Conservation (phyloP, 768 basidiomycete genomes). For the Lactarius sanguifluus region DNA sequence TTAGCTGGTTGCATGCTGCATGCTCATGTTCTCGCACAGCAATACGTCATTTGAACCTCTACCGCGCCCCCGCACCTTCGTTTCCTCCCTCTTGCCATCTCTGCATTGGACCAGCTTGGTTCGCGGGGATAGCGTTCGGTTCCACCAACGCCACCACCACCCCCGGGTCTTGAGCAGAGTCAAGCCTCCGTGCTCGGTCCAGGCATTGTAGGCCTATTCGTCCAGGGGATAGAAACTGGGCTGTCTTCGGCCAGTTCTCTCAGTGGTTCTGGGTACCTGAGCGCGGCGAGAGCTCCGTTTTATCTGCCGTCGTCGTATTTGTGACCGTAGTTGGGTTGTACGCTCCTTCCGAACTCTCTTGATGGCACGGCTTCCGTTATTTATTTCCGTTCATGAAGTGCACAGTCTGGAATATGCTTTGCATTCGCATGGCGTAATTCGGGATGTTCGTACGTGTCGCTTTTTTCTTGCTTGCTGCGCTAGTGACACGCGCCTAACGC, state of each 20-base stretch:
- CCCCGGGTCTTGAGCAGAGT: not conserved
- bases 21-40: not conserved
- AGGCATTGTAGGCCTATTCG: not conserved
- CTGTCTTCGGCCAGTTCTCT: constrained; percentile 7
- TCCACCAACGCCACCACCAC: not conserved
- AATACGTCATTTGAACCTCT: not conserved
- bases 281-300: not conserved
- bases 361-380: not conserved
- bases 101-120: not conserved
- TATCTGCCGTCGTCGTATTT: not conserved
- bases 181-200: not conserved
- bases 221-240: constrained; percentile 6
- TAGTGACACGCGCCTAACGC: not conserved
- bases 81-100: not conserved
- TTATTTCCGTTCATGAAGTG: not conserved
- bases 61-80: not conserved
- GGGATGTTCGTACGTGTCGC: not conserved
- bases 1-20: too few relatives aligned
- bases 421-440: not conserved
- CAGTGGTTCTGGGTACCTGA: not conserved
- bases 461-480: not conserved
- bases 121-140: not conserved
- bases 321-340: constrained; percentile 14
- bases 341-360: not conserved
- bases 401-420: constrained; percentile 5